phyloP scores from a whole-genome alignment of 768 basidiomycete genomes.

The Naganishia vaughanmartiniae region DNA sequence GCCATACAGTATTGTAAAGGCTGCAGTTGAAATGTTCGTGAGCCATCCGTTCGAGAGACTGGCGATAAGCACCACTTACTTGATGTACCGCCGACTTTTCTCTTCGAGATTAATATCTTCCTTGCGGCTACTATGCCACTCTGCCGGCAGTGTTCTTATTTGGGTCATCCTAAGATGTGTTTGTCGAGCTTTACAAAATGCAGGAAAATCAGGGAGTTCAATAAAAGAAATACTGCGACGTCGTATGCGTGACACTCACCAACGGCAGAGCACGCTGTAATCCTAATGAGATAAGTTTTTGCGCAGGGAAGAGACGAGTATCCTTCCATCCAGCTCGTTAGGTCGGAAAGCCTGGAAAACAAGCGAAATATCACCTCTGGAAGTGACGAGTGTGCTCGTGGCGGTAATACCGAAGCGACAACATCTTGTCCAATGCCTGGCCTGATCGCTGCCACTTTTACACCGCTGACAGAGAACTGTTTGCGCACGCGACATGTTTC shows the following conservation, averaged over 20 bases:
- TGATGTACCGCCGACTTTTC: slow-evolving; percentile 66
- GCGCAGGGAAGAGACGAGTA: neutral
- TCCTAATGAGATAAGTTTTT: neutral
- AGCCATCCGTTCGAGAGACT: neutral
- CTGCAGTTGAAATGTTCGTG: slow-evolving; percentile 52
- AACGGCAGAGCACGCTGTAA: neutral
- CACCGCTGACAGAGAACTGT: neutral
- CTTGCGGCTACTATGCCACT: slow-evolving; percentile 50
- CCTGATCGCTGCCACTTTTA: neutral
- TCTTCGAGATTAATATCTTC: slow-evolving; percentile 49
- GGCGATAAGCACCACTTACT: slow-evolving; percentile 54
- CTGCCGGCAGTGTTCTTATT: slow-evolving; percentile 55
- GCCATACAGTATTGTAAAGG: slow-evolving; percentile 89
- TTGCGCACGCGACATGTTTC: neutral
- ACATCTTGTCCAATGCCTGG: neutral
- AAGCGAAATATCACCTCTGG: neutral
- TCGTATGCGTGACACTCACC: neutral
- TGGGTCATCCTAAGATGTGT: slow-evolving; percentile 62
- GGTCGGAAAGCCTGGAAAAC: neutral
- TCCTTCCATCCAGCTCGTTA: neutral
- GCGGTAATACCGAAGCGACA: neutral
- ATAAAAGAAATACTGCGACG: too few relatives aligned
- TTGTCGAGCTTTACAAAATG: slow-evolving; percentile 59
- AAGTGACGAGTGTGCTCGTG: neutral
- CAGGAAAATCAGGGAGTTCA: neutral